Evolutionary conservation across 2,329 filamentous ascomycete species (phyloP).

Genomic region (Lachnellula hyalina): DNA sequence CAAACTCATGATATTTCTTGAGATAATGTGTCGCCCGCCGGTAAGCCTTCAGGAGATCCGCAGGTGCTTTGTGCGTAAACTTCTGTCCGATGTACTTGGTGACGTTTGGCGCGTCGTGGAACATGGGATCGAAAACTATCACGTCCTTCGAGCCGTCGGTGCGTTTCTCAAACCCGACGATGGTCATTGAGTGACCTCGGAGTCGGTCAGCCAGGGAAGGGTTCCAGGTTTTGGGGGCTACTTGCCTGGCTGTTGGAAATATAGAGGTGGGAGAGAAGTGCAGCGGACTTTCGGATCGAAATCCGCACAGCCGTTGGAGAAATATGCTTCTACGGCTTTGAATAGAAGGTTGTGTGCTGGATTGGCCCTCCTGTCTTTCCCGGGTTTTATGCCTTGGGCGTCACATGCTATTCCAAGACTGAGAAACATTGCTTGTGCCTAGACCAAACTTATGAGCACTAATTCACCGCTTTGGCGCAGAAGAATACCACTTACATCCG

Average conservation of each 20-base stretch:
- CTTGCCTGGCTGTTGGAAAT: constrained; percentile 75
- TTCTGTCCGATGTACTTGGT: constrained; percentile 49
- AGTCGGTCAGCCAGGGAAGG: constrained; percentile 1
- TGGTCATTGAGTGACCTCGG: constrained; percentile 79
- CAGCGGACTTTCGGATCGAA: constrained; percentile 56
- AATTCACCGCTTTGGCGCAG: neutral
- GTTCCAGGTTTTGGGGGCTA: neutral
- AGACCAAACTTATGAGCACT: constrained; percentile 4
- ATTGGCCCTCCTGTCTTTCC: constrained; percentile 35
- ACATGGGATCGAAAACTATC: constrained; percentile 85
- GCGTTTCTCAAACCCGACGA: constrained; percentile 74
- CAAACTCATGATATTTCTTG: constrained; percentile 68
- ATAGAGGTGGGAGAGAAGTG: constrained; percentile 76
- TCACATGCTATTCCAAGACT: constrained; percentile 63
- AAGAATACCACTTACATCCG: constrained; percentile 55
- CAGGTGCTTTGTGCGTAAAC: constrained; percentile 42
- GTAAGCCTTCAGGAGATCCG: constrained; percentile 63
- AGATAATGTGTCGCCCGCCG: constrained; percentile 65
- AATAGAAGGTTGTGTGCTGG: constrained; percentile 46
- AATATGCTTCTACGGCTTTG: constrained; percentile 67
- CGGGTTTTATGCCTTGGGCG: constrained; percentile 53
- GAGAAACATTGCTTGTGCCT: constrained; percentile 75
- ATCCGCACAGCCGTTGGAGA: constrained; percentile 49
- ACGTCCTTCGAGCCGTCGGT: constrained; percentile 61
- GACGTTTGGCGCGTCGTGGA: constrained; percentile 62